Conservation (phyloP, 345 rosid genomes). For the Brassica carinata region DNA sequence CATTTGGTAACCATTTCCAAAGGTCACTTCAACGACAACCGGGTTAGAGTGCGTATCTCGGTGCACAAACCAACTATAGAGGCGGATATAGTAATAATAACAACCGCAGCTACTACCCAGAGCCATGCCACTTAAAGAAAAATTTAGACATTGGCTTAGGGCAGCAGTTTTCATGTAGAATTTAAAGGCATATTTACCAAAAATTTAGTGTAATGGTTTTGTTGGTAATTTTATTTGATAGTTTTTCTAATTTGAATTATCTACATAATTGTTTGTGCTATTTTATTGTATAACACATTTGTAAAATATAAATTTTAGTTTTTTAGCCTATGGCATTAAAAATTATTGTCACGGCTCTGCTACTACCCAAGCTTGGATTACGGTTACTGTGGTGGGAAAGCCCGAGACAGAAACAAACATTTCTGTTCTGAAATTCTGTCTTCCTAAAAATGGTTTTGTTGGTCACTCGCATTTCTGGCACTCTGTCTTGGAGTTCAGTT, state of each 20-base stretch:
- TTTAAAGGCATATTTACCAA: too few species aligned
- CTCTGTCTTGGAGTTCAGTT: background rate
- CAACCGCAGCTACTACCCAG: constrained; percentile 5
- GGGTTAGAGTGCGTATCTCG: constrained; percentile 40
- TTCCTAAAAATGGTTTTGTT: background rate
- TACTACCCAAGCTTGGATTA: constrained; percentile 25
- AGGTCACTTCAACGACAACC: constrained; percentile 34
- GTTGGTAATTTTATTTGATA: too few species aligned
- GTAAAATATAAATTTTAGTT: too few species aligned
- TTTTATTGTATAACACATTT: too few species aligned
- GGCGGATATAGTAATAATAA: constrained; percentile 18
- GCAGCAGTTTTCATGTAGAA: too few species aligned
- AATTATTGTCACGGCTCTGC: background rate
- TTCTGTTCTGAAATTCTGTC: constrained; percentile 13
- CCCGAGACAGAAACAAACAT: constrained; percentile 34
- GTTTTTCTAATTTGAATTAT: too few species aligned
- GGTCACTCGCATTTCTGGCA: background rate
- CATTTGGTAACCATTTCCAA: constrained; percentile 30
- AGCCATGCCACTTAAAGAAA: too few species aligned
- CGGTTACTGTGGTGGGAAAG: constrained; percentile 33
- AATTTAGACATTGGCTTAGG: too few species aligned
- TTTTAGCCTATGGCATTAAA: too few species aligned
- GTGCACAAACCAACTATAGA: constrained; percentile 36
- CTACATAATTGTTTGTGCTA: too few species aligned
- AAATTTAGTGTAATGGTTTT: too few species aligned